phyloP scores from a whole-genome alignment of 345 rosid species.

The Eucalyptus globulus region DNA sequence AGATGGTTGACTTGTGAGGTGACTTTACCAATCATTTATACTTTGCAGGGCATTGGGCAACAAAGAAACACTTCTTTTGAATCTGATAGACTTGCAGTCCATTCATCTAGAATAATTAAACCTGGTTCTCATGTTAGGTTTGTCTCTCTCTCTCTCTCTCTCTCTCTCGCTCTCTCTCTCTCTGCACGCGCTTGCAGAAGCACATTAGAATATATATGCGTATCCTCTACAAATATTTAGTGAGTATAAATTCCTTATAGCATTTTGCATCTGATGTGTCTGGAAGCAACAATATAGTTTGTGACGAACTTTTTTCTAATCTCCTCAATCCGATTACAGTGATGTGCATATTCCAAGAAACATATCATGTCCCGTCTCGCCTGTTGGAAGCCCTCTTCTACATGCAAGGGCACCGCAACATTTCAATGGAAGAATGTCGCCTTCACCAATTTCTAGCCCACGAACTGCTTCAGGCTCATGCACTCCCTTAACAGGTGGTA shows the following conservation, averaged over 20 bases:
- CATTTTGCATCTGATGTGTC: not conserved
- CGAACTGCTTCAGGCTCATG: conserved; percentile 47
- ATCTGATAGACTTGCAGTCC: conserved; percentile 39
- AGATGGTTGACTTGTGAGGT: not conserved
- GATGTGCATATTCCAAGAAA: conserved; percentile 31
- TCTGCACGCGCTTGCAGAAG: not conserved
- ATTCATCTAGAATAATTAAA: conserved; percentile 36
- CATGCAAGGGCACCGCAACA: conserved; percentile 39
- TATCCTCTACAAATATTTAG: not conserved
- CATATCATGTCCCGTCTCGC: conserved; percentile 54
- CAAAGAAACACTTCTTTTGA: conserved; percentile 26
- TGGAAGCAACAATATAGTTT: not conserved
- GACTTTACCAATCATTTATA: not conserved
- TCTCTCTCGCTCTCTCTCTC: not conserved
- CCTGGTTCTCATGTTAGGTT: conserved; percentile 22
- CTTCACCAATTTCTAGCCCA: conserved; percentile 58
- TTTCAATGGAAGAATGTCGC: conserved; percentile 49
- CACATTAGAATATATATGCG: not conserved
- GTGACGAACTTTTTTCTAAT: not conserved
- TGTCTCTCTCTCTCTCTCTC: conserved; percentile 2
- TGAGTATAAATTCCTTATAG: not conserved
- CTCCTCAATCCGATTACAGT: conserved; percentile 14
- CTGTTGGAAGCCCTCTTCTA: conserved; percentile 52
- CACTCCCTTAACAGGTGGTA: conserved; percentile 44
- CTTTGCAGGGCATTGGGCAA: conserved; percentile 33